A percentile compares a stretch with the other conserved stretches of the same genome.
Conservation (phyloP, 768 basidiomycete species). For the Crepidotus variabilis region DNA sequence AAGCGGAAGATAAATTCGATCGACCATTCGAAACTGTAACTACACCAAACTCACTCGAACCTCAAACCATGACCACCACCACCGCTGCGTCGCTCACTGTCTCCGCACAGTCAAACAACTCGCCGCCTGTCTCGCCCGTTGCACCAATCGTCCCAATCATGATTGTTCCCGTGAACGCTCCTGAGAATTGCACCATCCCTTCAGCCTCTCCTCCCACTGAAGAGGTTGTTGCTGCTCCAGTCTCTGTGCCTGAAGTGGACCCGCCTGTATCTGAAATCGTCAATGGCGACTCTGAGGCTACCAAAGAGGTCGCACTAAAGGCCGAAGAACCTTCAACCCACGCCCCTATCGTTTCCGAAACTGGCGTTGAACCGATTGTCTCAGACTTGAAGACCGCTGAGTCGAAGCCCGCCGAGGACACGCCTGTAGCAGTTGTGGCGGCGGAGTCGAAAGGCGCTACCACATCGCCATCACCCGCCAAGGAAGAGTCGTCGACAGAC, state of each 20-base stretch:
- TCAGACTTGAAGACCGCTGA: neutral
- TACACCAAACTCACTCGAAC: neutral
- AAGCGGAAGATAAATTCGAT: conserved; percentile 17
- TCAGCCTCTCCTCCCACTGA: conserved; percentile 6
- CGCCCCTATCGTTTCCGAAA: neutral
- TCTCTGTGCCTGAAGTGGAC: neutral
- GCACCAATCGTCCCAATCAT: conserved; percentile 32
- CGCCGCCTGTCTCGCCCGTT: conserved; percentile 12
- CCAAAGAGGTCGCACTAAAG: neutral
- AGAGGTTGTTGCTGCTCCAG: conserved; percentile 1
- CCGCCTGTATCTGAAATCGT: conserved; percentile 1
- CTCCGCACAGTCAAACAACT: conserved; percentile 4
- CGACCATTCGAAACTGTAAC: neutral
- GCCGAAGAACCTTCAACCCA: neutral
- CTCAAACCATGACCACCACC: conserved; percentile 9
- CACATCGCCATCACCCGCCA: neutral
- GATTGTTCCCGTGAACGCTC: conserved; percentile 37
- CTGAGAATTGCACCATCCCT: conserved; percentile 30
- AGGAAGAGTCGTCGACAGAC: neutral
- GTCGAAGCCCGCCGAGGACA: neutral
- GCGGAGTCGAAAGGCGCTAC: neutral
- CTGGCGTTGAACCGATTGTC: neutral
- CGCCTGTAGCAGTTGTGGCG: neutral
- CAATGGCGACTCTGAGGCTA: conserved; percentile 7
- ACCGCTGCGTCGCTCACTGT: conserved; percentile 10